Percentiles rank a stretch among this genome's conserved stretches.
Conservation (phyloP, 2,329 filamentous ascomycete genomes). For the Ophiostoma fasciatum region DNA sequence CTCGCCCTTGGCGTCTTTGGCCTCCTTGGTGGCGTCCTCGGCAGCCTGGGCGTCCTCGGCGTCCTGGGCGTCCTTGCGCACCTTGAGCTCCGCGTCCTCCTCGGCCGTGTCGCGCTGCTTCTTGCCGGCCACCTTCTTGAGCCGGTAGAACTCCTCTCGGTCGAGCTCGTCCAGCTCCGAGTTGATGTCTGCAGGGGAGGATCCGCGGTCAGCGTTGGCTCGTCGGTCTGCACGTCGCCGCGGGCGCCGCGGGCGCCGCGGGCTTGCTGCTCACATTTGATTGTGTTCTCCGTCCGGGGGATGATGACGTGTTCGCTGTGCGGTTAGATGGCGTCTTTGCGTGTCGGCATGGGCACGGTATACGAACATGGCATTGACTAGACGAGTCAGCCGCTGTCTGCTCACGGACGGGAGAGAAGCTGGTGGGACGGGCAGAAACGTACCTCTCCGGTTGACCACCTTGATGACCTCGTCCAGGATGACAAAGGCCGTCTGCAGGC, state of each 20-base stretch:
- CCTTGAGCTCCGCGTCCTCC: conserved; percentile 60
- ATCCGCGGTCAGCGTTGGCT: background rate
- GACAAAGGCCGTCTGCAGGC: conserved; percentile 93
- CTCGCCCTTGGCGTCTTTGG: conserved; percentile 19
- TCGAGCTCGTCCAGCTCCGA: conserved; percentile 95
- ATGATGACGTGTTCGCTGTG: conserved; percentile 83
- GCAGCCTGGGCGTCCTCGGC: conserved; percentile 24
- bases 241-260: background rate
- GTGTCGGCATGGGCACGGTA: no score
- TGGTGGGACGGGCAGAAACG: conserved; percentile 13
- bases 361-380: conserved; percentile 85
- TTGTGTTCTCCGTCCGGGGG: conserved; percentile 96
- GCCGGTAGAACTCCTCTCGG: conserved; percentile 90
- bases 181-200: conserved; percentile 94
- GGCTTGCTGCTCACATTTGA: conserved; percentile 54
- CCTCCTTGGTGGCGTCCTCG: background rate
- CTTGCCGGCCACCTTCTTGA: conserved; percentile 88
- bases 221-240: background rate
- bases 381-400: conserved; percentile 18
- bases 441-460: conserved; percentile 89
- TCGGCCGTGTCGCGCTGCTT: conserved; percentile 64
- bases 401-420: background rate
- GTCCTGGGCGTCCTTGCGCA: conserved; percentile 43
- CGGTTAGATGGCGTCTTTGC: conserved; percentile 8
- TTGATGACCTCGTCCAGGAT: conserved; percentile 99